These are phyloP conservation scores for Epichloe gansuensis DNA, from an alignment of 2,329 filamentous ascomycete species.

Conservation along the genomic window DNA sequence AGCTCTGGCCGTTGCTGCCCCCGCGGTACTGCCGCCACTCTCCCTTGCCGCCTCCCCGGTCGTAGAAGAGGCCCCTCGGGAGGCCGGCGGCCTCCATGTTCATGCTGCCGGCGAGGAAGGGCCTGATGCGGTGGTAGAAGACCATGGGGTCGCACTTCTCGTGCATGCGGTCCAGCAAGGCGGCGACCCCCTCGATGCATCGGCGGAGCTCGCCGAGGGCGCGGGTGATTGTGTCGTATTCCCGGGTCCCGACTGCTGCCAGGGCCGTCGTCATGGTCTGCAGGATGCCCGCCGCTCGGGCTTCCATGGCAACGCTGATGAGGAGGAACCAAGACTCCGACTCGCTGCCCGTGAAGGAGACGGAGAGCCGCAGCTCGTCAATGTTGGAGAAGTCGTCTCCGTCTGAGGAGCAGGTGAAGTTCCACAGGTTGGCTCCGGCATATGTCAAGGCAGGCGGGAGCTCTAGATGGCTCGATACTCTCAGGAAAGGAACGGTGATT, in stretches of 20 bases:
- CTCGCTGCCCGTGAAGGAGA: slow-evolving; percentile 76
- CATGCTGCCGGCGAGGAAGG: slow-evolving; percentile 80
- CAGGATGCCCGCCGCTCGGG: slow-evolving; percentile 60
- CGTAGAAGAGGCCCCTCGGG: slow-evolving; percentile 73
- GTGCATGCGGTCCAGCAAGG: slow-evolving; percentile 69
- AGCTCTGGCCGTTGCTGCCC: slow-evolving; percentile 87
- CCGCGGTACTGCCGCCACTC: slow-evolving; percentile 70
- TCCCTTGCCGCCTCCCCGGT: slow-evolving; percentile 53
- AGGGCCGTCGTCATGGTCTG: slow-evolving; percentile 69
- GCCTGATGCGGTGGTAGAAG: slow-evolving; percentile 82
- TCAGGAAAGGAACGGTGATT: slow-evolving; percentile 64
- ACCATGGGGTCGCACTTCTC: slow-evolving; percentile 76
- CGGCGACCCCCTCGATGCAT: slow-evolving; percentile 55
- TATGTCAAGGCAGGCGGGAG: slow-evolving; percentile 87
- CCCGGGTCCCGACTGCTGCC: slow-evolving; percentile 47
- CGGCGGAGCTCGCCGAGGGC: slow-evolving; percentile 53
- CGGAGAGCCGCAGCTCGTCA: slow-evolving; percentile 55
- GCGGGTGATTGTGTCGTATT: slow-evolving; percentile 46
- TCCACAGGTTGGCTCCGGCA: slow-evolving; percentile 78
- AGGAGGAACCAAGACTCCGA: slow-evolving; percentile 95
- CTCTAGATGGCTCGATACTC: slow-evolving; percentile 59
- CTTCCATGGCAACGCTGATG: slow-evolving; percentile 82
- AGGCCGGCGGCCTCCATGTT: slow-evolving; percentile 82
- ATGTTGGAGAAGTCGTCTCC: slow-evolving; percentile 46
- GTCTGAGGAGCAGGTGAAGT: slow-evolving; percentile 47